Evolutionary conservation across 2,329 filamentous ascomycete species (phyloP).

Genomic region (Fusarium denticulatum): DNA sequence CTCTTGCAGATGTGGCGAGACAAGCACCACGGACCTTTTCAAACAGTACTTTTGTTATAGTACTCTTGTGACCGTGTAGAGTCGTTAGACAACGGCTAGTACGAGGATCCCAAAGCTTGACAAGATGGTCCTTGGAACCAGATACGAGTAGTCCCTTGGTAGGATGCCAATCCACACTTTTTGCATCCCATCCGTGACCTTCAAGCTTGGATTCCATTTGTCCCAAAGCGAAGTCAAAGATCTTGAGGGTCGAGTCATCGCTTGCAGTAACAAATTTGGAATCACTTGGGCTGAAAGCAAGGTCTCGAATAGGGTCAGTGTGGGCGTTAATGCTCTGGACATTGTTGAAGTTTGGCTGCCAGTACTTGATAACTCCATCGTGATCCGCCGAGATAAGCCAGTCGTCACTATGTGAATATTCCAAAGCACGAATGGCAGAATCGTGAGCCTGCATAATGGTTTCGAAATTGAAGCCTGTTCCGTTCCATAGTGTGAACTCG

Average conservation of each 20-base stretch:
- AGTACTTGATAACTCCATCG: slow-evolving; percentile 96
- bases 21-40: slow-evolving; percentile 86
- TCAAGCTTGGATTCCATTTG: slow-evolving; percentile 83
- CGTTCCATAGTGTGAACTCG: slow-evolving; percentile 99
- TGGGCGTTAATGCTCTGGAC: slow-evolving; percentile 95
- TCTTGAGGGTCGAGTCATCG: slow-evolving; percentile 92
- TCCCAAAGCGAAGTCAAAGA: slow-evolving; percentile 93
- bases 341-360: slow-evolving; percentile 99
- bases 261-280: slow-evolving; percentile 96
- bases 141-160: slow-evolving; percentile 94
- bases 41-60: slow-evolving; percentile 91
- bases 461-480: slow-evolving; percentile 98
- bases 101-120: slow-evolving; percentile 98
- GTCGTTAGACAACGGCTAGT: slow-evolving; percentile 90
- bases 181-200: slow-evolving; percentile 98
- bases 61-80: slow-evolving; percentile 96
- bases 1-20: slow-evolving; percentile 90
- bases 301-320: slow-evolving; percentile 86
- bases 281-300: slow-evolving; percentile 94
- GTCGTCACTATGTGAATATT: slow-evolving; percentile 95
- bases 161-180: slow-evolving; percentile 97
- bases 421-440: slow-evolving; percentile 81
- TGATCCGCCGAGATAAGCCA: slow-evolving; percentile 97
- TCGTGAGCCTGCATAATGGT: slow-evolving; percentile 99
- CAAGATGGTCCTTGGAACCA: slow-evolving; percentile 95